Base-by-base conservation (phyloP, 805 yeast genomes). In the Yarrowia bubula region DNA sequence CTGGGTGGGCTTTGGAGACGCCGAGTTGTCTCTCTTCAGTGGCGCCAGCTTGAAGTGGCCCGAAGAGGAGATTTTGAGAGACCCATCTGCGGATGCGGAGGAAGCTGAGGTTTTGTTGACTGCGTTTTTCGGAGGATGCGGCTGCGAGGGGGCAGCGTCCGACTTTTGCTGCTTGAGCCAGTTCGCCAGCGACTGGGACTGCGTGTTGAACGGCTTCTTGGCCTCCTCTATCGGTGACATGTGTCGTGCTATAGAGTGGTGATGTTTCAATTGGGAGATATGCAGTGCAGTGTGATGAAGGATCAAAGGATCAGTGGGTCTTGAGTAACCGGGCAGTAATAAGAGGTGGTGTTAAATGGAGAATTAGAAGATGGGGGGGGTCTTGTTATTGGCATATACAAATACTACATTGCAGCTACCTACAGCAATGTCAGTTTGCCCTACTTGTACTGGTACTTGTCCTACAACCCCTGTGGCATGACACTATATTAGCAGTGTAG, bases 31-130 rank as follows among this genome's bases (percentile, higher is more conserved):
- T 3, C 64, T 41, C 43, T 58, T 58, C 43, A 58, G 51, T 5
- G 64, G 64, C 13, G 64, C 51, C 64, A 58, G 51, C 64, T 58
- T 58, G 51, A 58, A 58, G 43, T 58, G 64, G 51, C 64, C 64
- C 4, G 64, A 58, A 6, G 64, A 58, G 11, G 64, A 58, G 6
- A 58, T 44, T 22, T 58, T 58, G 42, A 58, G 64, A 9, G 64
- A 43, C 17, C 43, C 42, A 37, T 58, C 64, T 33, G 51, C 14
- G 39, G 44, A 22, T 33, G 64, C 33, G 50, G 64, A 13, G 4
- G 41, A n/a, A 42, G 64, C 42, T 9, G 32, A 17, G 22, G 51
- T 42, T 17, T 32, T 58, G 64, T 18, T 18, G 17, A 35, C 32
- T 18, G 11, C 43, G 43, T 17, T 33, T 37, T 51, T 37, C 22